Evolutionary conservation across 2,329 filamentous ascomycete genomes (phyloP), one percentile per base, ranked within the genome.

Genomic region (Fusarium austroafricanum): DNA sequence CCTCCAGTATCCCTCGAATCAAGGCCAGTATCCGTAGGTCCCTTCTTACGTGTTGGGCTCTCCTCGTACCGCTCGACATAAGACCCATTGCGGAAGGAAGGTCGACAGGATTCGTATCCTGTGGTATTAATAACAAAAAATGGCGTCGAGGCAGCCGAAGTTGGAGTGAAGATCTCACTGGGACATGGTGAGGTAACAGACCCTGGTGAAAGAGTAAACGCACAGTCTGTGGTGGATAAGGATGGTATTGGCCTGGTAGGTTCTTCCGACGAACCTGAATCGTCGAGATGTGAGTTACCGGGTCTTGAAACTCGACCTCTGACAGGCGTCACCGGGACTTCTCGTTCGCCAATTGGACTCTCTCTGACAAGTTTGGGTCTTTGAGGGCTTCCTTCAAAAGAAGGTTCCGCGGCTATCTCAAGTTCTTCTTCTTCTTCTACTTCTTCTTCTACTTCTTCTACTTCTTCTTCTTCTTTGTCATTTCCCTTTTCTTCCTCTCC

Each of bases 151-250:
- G 14, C 33, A 17, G 31, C 7, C 15, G 43, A 62, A 6, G 29
- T 5, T 3, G 55, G 55, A 21, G 55, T 62, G 6, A 68, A 68
- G 11, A 68, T 4, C 11, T 69, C 55, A 29, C 40, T 51, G 14
- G 37, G n/a, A 11, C 18, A 40, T 31, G 61, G 65, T 26, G 65
- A 66, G 10, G 46, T 7, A 14, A 55, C 31, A 10, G 65, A 68
- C 17, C 8, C 55, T 14, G 65, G 47, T 12, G 65, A 53, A 14
- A 17, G 3, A 10, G 39, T 2, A 6, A 14, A 50, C 6, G 9
- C 12, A 49, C 49, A 49, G 12, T 40, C 29, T 1, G 6, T 9
- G 3, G 18, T 8, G 10, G 29, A 12, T 15, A n/a, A 28, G 33
- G 38, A 29, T 11, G 9, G 31, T 35, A 10, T 8, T 31, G 42